These are phyloP conservation scores for Hibiscus tridactylites DNA, from an alignment of 345 rosid genomes.

Conservation along the genomic window DNA sequence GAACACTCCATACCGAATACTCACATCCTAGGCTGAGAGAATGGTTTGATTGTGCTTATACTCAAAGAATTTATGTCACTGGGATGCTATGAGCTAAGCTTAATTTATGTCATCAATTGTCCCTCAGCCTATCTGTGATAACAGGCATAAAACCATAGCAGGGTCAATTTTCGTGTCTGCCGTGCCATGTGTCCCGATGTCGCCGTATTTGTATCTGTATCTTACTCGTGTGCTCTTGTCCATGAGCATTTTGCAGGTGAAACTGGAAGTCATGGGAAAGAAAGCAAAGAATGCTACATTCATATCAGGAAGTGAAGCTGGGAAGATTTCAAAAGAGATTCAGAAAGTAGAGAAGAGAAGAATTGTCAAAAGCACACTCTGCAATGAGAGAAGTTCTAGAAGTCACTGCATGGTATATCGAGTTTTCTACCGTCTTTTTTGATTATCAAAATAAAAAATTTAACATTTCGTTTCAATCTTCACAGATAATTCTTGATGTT, in stretches of 20 bases:
- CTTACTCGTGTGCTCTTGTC: neutral
- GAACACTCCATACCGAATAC: no score
- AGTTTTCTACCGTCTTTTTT: neutral
- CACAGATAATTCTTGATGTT: constrained; percentile 85
- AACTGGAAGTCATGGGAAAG: constrained; percentile 94
- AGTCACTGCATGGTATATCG: constrained; percentile 85
- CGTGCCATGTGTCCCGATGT: no score
- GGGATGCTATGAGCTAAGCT: neutral
- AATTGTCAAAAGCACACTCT: constrained; percentile 82
- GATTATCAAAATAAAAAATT: neutral
- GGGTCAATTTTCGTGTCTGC: neutral
- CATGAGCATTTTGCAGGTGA: constrained; percentile 41
- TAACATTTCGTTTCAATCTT: neutral
- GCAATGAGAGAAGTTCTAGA: constrained; percentile 91
- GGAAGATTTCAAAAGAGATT: constrained; percentile 79
- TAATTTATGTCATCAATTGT: neutral
- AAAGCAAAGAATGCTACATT: constrained; percentile 87
- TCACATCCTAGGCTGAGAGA: no score
- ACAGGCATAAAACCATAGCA: neutral
- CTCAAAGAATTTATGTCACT: neutral
- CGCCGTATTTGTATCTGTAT: no score
- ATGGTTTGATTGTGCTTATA: neutral
- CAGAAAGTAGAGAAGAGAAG: constrained; percentile 94
- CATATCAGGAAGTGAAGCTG: constrained; percentile 85
- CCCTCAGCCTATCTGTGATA: neutral